Conservation (phyloP, 805 yeast species). For the Yarrowia deformans region DNA sequence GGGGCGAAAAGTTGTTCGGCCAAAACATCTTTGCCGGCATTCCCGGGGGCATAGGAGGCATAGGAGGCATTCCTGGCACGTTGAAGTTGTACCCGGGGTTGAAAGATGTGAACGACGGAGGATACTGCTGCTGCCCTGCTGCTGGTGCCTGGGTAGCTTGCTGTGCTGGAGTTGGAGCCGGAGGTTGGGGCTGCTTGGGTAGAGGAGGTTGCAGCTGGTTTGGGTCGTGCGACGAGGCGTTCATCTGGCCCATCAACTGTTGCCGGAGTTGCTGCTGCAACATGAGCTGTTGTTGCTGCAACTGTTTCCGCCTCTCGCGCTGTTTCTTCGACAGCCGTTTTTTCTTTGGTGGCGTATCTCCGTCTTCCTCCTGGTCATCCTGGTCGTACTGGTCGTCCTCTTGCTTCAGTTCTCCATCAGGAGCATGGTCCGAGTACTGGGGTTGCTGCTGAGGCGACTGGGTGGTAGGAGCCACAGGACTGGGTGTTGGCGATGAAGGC, state of each 20-base stretch:
- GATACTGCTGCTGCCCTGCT: not conserved
- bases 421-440: conserved; percentile 32
- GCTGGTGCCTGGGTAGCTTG: not conserved
- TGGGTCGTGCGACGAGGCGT: not conserved
- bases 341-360: conserved; percentile 9
- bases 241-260: conserved; percentile 8
- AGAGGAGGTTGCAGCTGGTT: conserved; percentile 12
- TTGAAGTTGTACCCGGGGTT: conserved; percentile 13
- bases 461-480: not conserved
- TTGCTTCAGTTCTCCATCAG: conserved; percentile 12
- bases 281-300: conserved; percentile 20
- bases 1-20: conserved; percentile 5
- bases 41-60: conserved; percentile 11
- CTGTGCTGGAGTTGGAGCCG: conserved; percentile 1
- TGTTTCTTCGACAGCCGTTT: conserved; percentile 25
- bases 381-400: not conserved
- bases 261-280: conserved; percentile 4
- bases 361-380: conserved; percentile 8
- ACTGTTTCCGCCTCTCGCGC: conserved; percentile 11
- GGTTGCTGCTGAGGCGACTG: conserved; percentile 17
- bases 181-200: conserved; percentile 21
- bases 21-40: conserved; percentile 27
- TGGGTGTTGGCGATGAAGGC: conserved; percentile 5
- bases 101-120: conserved; percentile 1
- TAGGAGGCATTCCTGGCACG: conserved; percentile 13